Percentiles rank a stretch among this genome's conserved stretches.
phyloP scores from a whole-genome alignment of 2,329 filamentous ascomycete species.

The Dactylella cylindrospora region DNA sequence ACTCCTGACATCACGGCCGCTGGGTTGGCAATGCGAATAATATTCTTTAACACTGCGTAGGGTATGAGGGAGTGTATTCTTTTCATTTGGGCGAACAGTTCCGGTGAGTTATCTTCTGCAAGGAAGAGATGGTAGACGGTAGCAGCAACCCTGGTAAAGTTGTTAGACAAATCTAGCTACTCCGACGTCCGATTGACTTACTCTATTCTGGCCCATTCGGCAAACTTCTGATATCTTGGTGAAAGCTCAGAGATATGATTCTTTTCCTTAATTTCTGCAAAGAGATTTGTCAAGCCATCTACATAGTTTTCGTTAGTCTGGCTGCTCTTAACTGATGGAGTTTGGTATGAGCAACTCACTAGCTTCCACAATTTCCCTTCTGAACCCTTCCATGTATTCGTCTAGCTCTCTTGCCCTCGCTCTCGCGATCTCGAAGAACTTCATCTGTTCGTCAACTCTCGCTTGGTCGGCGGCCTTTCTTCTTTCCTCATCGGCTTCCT shows the following conservation, averaged over 20 bases:
- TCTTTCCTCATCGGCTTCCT: conserved; percentile 75
- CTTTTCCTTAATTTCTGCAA: conserved; percentile 90
- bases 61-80: conserved; percentile 92
- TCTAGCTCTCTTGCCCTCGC: conserved; percentile 89
- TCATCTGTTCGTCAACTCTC: conserved; percentile 85
- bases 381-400: conserved; percentile 90
- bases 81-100: conserved; percentile 90
- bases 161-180: not conserved
- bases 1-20: conserved; percentile 96
- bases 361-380: conserved; percentile 67
- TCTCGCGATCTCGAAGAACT: conserved; percentile 93
- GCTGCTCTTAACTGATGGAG: not conserved
- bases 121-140: conserved; percentile 97
- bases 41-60: conserved; percentile 91
- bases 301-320: not conserved
- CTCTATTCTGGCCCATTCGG: conserved; percentile 96
- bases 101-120: conserved; percentile 95
- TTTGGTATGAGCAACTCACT: conserved; percentile 58
- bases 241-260: conserved; percentile 82
- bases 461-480: conserved; percentile 83
- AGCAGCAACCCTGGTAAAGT: conserved; percentile 67
- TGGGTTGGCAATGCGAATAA: conserved; percentile 93
- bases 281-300: conserved; percentile 87
- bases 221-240: conserved; percentile 95
- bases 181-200: conserved; percentile 48